Percentiles rank a stretch among this genome's conserved stretches.
phyloP scores from a whole-genome alignment of 176 grass and related monocot species.

The Musa troglodytarum region DNA sequence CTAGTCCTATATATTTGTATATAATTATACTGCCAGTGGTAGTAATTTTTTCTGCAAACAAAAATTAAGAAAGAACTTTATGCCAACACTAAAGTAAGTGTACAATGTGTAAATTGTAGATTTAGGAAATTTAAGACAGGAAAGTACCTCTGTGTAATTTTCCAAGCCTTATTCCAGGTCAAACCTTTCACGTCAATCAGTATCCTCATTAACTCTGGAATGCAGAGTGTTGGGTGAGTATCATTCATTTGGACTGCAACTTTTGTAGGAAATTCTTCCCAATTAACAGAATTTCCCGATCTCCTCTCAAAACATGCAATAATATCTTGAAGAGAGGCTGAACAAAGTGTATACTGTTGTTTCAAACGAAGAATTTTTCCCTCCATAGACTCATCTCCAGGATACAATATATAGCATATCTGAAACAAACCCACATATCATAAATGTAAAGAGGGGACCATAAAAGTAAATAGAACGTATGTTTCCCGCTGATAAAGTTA shows the following conservation, averaged over 20 bases:
- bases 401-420: conserved; percentile 93
- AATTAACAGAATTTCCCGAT: conserved; percentile 66
- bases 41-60: neutral
- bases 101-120: no score
- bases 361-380: conserved; percentile 94
- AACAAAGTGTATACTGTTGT: conserved; percentile 95
- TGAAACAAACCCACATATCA: conserved; percentile 15
- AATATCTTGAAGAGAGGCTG: conserved; percentile 96
- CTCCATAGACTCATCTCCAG: conserved; percentile 84
- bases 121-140: neutral
- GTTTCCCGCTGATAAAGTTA: neutral
- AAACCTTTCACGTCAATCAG: conserved; percentile 89
- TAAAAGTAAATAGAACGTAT: neutral
- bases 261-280: conserved; percentile 89
- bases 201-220: conserved; percentile 96
- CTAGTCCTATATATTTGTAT: neutral
- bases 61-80: neutral
- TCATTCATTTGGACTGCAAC: conserved; percentile 99
- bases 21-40: neutral
- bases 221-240: conserved; percentile 96
- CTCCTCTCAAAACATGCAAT: conserved; percentile 77
- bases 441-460: neutral
- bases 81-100: no score
- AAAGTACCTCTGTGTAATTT: conserved; percentile 82
- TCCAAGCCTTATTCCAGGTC: conserved; percentile 76